Evolutionary conservation across 2,329 filamentous ascomycete species (phyloP).

Genomic region (Claviceps cyperi): DNA sequence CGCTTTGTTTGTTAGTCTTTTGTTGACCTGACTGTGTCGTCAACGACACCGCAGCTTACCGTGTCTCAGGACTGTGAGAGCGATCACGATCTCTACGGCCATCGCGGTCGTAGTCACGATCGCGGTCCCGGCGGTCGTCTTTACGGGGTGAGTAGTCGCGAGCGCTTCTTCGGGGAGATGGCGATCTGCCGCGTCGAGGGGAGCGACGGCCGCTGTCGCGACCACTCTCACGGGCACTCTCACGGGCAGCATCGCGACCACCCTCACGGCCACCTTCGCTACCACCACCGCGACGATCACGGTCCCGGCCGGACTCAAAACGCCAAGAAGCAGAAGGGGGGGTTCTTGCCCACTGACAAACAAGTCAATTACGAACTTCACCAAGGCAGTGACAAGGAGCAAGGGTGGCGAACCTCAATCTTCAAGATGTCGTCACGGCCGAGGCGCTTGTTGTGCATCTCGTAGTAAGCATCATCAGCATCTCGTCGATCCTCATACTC

Average conservation of each 20-base stretch:
- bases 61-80: conserved; percentile 53
- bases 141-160: conserved; percentile 79
- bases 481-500: conserved; percentile 98
- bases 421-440: conserved; percentile 91
- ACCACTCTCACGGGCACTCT: conserved; percentile 13
- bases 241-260: conserved; percentile 56
- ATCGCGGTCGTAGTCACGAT: conserved; percentile 65
- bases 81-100: conserved; percentile 64
- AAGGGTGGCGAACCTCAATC: conserved; percentile 65
- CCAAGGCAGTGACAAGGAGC: not conserved
- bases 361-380: conserved; percentile 2
- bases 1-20: conserved; percentile 14
- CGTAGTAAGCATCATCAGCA: conserved; percentile 96
- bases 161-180: conserved; percentile 61
- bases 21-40: not conserved
- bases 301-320: conserved; percentile 82
- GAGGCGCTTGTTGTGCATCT: conserved; percentile 99
- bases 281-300: conserved; percentile 38
- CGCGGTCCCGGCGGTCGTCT: conserved; percentile 70
- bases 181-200: conserved; percentile 56
- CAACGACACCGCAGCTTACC: conserved; percentile 24
- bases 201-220: conserved; percentile 36
- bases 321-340: conserved; percentile 97
- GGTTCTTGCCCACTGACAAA: conserved; percentile 83
- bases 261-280: conserved; percentile 14